Evolutionary conservation across 2,329 filamentous ascomycete species (phyloP).

Genomic region (Gaeumannomyces sp.): DNA sequence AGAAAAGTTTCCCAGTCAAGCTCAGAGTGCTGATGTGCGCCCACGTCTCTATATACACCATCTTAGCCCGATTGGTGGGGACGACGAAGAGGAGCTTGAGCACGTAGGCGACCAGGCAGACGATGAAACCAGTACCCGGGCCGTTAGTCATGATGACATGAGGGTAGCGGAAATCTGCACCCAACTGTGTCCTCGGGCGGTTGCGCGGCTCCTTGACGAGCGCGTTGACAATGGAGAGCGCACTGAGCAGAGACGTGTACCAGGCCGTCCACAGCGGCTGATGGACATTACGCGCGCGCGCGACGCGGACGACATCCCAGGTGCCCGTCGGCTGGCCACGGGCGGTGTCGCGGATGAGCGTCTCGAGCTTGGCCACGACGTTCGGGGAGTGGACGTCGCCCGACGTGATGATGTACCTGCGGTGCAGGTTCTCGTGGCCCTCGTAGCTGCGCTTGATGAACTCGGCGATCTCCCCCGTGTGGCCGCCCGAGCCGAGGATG

Average conservation of each 20-base stretch:
- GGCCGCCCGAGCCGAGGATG: constrained; percentile 86
- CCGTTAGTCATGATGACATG: constrained; percentile 82
- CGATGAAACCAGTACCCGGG: constrained; percentile 77
- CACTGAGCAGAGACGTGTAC: constrained; percentile 54
- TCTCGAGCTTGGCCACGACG: constrained; percentile 60
- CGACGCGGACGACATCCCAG: constrained; percentile 62
- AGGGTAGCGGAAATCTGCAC: constrained; percentile 42
- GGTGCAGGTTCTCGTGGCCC: constrained; percentile 47
- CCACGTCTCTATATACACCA: constrained; percentile 89
- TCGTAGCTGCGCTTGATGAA: constrained; percentile 62
- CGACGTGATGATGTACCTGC: constrained; percentile 75
- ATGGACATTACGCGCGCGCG: constrained; percentile 74
- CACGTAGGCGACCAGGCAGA: constrained; percentile 46
- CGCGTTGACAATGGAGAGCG: constrained; percentile 37
- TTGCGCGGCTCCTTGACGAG: constrained; percentile 23
- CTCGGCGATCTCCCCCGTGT: constrained; percentile 90
- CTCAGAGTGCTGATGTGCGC: constrained; percentile 78
- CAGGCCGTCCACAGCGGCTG: constrained; percentile 72
- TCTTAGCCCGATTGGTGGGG: constrained; percentile 54
- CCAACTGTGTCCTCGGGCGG: constrained; percentile 13
- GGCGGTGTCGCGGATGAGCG: constrained; percentile 29
- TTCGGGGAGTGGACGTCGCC: constrained; percentile 68
- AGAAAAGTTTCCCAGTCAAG: constrained; percentile 72
- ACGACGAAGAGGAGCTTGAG: constrained; percentile 40
- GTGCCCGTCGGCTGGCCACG: constrained; percentile 34